phyloP scores from a whole-genome alignment of 495 filamentous ascomycete genomes.

The Annulohypoxylon stygium region DNA sequence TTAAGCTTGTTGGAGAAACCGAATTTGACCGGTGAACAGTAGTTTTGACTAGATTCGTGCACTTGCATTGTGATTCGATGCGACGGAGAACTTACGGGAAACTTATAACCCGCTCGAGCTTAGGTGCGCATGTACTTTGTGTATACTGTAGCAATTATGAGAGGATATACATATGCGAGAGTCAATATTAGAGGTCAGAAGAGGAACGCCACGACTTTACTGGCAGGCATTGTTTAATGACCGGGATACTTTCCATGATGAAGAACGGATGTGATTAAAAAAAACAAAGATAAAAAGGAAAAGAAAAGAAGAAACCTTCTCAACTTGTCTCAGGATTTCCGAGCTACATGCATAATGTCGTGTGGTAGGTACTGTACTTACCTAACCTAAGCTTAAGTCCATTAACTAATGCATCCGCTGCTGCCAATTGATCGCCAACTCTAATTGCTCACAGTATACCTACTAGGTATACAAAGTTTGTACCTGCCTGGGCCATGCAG shows the following conservation, averaged over 20 bases:
- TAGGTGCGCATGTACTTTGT: constrained; percentile 3
- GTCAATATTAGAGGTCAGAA: constrained; percentile 5
- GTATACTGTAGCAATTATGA: neutral
- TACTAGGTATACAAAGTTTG: neutral
- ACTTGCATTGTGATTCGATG: constrained; percentile 23
- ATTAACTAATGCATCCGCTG: too few species aligned
- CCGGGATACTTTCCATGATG: constrained; percentile 10
- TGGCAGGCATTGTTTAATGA: constrained; percentile 14
- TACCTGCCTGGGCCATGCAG: neutral
- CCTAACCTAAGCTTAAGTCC: too few species aligned
- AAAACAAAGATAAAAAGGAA: constrained; percentile 19
- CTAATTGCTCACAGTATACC: too few species aligned
- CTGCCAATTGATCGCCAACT: too few species aligned
- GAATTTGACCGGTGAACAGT: constrained; percentile 31
- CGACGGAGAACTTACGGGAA: constrained; percentile 29
- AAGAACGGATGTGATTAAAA: constrained; percentile 15
- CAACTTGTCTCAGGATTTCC: constrained; percentile 26
- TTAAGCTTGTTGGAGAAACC: constrained; percentile 6
- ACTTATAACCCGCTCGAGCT: constrained; percentile 35
- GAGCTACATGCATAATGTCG: constrained; percentile 8
- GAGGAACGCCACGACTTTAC: constrained; percentile 14
- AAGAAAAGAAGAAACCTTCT: neutral
- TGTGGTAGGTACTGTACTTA: neutral
- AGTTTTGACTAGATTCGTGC: constrained; percentile 24
- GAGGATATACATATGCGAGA: constrained; percentile 7